A percentile compares a stretch with the other conserved stretches of the same genome.
Evolutionary conservation across 257 asterid species (phyloP).

Genomic region (Vinca minor): DNA sequence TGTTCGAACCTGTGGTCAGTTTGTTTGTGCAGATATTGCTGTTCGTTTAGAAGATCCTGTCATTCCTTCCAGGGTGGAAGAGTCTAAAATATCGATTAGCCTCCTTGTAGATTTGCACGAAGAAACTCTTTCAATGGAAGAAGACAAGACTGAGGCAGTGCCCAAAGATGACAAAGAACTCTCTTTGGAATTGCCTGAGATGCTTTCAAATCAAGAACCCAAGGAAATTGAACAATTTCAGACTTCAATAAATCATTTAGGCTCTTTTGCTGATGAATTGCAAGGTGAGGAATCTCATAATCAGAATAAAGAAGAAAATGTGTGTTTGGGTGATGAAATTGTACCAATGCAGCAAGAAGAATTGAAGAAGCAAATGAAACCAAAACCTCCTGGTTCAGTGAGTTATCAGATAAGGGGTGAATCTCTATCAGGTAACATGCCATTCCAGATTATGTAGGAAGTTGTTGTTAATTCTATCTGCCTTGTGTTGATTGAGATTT

Average conservation of each 20-base stretch:
- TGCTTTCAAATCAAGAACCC: neutral
- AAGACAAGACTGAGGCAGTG: conserved; percentile 13
- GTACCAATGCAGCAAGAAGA: conserved; percentile 23
- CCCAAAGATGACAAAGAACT: neutral
- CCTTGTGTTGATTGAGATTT: neutral
- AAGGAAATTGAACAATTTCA: conserved; percentile 22
- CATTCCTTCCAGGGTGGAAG: conserved; percentile 20
- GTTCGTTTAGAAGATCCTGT: conserved; percentile 18
- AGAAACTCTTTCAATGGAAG: conserved; percentile 21
- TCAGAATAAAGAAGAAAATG: conserved; percentile 17
- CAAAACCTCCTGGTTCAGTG: conserved; percentile 15
- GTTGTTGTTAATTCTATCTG: neutral
- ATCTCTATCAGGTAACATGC: conserved; percentile 41
- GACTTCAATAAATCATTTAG: conserved; percentile 13
- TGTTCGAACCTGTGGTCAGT: conserved; percentile 3
- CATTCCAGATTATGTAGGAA: conserved; percentile 7
- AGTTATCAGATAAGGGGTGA: conserved; percentile 20
- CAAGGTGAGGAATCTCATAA: conserved; percentile 21
- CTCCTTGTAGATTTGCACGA: conserved; percentile 18
- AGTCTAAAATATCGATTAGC: conserved; percentile 20
- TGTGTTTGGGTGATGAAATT: conserved; percentile 14
- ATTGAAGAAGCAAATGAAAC: conserved; percentile 21
- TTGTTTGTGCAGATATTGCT: conserved; percentile 23
- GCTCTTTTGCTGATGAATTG: conserved; percentile 16
- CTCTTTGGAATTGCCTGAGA: conserved; percentile 1